phyloP scores from a whole-genome alignment of 768 basidiomycete species.

The Trametes elegans region DNA sequence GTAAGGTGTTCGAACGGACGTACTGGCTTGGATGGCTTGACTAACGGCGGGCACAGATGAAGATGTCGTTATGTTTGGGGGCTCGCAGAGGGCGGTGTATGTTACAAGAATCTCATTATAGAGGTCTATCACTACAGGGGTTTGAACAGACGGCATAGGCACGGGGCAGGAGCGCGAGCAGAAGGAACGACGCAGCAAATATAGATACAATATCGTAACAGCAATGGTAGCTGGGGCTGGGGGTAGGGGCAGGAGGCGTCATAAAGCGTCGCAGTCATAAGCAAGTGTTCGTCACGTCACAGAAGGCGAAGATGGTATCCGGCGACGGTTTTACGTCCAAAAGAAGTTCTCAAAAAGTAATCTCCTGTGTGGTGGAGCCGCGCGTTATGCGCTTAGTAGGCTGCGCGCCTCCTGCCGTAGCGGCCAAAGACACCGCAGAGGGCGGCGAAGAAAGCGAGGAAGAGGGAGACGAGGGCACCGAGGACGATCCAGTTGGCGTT shows the following conservation, averaged over 20 bases:
- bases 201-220: slow-evolving; percentile 2
- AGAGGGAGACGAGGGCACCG: slow-evolving; percentile 65
- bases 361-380: neutral
- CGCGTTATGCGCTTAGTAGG: neutral
- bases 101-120: neutral
- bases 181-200: neutral
- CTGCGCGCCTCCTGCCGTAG: slow-evolving; percentile 43
- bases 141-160: neutral
- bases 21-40: no score
- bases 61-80: neutral
- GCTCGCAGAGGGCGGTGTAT: neutral
- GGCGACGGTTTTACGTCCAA: neutral
- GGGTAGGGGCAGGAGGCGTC: neutral
- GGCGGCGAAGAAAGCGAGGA: slow-evolving; percentile 64
- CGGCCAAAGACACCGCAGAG: slow-evolving; percentile 66
- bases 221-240: no score
- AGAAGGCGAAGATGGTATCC: neutral
- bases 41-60: neutral
- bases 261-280: neutral
- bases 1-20: no score
- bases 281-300: neutral
- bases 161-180: neutral
- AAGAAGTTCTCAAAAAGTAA: neutral
- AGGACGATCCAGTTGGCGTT: slow-evolving; percentile 85
- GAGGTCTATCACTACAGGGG: neutral